phyloP scores from a whole-genome alignment of 2,329 filamentous ascomycete species.

The Pleomassaria siparia region DNA sequence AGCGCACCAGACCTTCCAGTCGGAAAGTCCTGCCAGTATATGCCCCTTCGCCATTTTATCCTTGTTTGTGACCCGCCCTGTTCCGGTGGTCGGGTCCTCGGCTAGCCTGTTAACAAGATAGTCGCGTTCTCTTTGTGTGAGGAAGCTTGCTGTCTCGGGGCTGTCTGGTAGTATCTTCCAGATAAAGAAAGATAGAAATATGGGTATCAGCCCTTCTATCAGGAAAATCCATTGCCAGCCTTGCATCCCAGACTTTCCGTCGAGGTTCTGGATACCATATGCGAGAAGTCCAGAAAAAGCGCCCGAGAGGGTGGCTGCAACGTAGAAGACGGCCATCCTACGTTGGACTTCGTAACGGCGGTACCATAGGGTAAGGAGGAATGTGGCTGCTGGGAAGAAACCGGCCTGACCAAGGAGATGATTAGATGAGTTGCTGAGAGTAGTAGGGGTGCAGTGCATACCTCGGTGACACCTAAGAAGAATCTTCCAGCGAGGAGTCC shows the following conservation, averaged over 20 bases:
- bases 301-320: constrained; percentile 35
- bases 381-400: constrained; percentile 65
- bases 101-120: constrained; percentile 34
- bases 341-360: constrained; percentile 37
- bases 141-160: constrained; percentile 42
- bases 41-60: constrained; percentile 51
- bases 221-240: constrained; percentile 40
- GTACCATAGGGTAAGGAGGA: constrained; percentile 40
- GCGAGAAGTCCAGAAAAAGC: constrained; percentile 41
- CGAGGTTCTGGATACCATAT: constrained; percentile 35
- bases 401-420: constrained; percentile 48
- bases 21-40: constrained; percentile 51
- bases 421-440: constrained; percentile 12
- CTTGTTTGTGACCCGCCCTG: constrained; percentile 51
- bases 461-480: constrained; percentile 44
- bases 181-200: constrained; percentile 46
- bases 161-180: constrained; percentile 58
- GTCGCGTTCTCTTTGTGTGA: constrained; percentile 37
- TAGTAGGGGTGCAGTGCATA: constrained; percentile 10
- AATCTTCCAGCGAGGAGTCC: constrained; percentile 53
- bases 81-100: constrained; percentile 48
- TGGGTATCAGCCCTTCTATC: constrained; percentile 32
- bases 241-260: constrained; percentile 25
- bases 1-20: constrained; percentile 40
- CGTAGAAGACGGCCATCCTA: constrained; percentile 40